Percentiles rank a stretch among this genome's conserved stretches.
phyloP scores from a whole-genome alignment of 306 rosid genomes.

The Luffa acutangula region DNA sequence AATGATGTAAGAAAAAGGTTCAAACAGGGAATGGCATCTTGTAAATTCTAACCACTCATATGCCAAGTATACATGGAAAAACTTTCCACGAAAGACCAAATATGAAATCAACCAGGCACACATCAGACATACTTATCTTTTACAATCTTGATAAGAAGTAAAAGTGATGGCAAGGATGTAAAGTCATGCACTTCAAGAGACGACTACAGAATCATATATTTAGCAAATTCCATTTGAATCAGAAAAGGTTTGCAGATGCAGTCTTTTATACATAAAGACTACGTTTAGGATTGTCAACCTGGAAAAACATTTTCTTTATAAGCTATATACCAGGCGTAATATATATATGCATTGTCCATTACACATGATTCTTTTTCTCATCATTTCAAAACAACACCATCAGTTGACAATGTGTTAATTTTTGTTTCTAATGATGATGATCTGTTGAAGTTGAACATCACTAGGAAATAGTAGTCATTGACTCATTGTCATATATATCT shows the following conservation, averaged over 20 bases:
- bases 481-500: background rate
- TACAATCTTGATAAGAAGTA: background rate
- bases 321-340: background rate
- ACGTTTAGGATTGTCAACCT: background rate
- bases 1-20: background rate
- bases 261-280: background rate
- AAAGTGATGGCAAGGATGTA: background rate
- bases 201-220: background rate
- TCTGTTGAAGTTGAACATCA: background rate
- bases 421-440: background rate
- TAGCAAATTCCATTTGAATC: background rate
- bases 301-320: background rate
- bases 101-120: conserved; percentile 14
- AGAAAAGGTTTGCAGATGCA: background rate
- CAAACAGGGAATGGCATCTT: background rate
- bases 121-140: background rate
- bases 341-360: no score
- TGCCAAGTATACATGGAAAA: background rate
- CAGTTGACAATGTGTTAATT: background rate
- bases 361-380: background rate
- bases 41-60: background rate
- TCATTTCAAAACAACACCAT: background rate
- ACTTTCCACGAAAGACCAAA: background rate
- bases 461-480: background rate
- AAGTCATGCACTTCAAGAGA: background rate